These are phyloP conservation scores for Wickerhamiella infanticola DNA, from an alignment of 1,139 yeast genomes.

Conservation along the genomic window DNA sequence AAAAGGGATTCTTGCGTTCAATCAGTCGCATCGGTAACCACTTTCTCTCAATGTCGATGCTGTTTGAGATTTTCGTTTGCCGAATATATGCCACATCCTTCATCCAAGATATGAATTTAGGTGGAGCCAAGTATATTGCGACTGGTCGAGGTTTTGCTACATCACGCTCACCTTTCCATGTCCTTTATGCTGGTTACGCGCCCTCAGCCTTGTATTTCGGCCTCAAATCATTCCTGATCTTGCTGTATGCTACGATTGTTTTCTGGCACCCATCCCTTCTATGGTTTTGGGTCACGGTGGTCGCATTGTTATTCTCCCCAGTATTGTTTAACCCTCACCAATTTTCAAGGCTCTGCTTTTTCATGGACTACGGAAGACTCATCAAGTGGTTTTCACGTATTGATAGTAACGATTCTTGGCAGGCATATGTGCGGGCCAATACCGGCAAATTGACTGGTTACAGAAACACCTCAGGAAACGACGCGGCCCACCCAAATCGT, in stretches of 20 bases:
- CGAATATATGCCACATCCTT: conserved; percentile 66
- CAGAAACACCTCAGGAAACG: conserved; percentile 30
- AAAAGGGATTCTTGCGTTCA: conserved; percentile 57
- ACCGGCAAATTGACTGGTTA: conserved; percentile 56
- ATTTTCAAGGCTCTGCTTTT: conserved; percentile 51
- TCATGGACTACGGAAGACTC: conserved; percentile 52
- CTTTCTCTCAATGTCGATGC: conserved; percentile 57
- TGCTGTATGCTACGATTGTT: conserved; percentile 47
- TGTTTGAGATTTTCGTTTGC: conserved; percentile 79
- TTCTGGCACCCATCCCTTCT: conserved; percentile 65
- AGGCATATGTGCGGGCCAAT: conserved; percentile 34
- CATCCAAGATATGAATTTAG: conserved; percentile 52
- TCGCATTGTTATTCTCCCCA: conserved; percentile 64
- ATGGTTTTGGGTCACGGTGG: conserved; percentile 73
- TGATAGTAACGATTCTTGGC: conserved; percentile 45
- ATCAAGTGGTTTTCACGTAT: conserved; percentile 49
- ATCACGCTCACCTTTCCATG: conserved; percentile 42
- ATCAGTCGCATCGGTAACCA: conserved; percentile 45
- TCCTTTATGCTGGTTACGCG: conserved; percentile 50
- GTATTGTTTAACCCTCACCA: conserved; percentile 79
- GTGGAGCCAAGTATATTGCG: conserved; percentile 72
- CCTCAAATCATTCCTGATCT: conserved; percentile 36
- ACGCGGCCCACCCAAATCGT: conserved; percentile 18
- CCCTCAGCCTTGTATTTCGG: conserved; percentile 55
- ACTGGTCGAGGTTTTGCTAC: conserved; percentile 84